A percentile compares a stretch with the other conserved stretches of the same genome.
Conservation (phyloP, 179 eudicot genomes). For the Silene coronaria region DNA sequence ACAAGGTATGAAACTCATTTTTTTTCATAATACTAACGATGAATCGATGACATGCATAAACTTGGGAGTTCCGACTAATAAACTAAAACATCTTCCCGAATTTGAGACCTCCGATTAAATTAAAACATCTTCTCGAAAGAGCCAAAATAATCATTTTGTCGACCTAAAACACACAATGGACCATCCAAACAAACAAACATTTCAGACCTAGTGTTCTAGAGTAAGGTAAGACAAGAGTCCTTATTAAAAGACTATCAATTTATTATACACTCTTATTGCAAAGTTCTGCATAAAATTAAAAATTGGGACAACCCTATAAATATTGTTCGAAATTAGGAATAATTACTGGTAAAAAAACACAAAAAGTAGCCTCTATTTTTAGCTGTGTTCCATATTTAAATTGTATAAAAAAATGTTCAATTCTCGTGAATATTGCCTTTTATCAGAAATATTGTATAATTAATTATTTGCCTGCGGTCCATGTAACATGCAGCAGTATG, state of each 20-base stretch:
- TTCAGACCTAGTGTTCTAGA: background rate
- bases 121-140: too few species aligned
- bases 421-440: slow-evolving; percentile 15
- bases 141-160: background rate
- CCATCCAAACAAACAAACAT: slow-evolving; percentile 1
- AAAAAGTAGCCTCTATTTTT: background rate
- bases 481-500: background rate
- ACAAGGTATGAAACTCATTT: too few species aligned
- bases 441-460: too few species aligned
- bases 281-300: background rate
- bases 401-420: background rate
- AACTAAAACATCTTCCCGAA: too few species aligned
- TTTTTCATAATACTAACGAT: too few species aligned
- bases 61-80: too few species aligned
- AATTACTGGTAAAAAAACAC: background rate
- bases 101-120: too few species aligned
- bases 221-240: background rate
- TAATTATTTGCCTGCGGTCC: background rate
- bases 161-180: background rate
- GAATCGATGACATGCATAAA: too few species aligned
- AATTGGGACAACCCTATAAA: slow-evolving; percentile 4
- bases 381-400: background rate
- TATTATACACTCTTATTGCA: too few species aligned
- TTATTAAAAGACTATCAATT: slow-evolving; percentile 1
- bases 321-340: background rate